Base-by-base conservation (phyloP, 805 yeast species). In the Nakazawaea ishiwadae region DNA sequence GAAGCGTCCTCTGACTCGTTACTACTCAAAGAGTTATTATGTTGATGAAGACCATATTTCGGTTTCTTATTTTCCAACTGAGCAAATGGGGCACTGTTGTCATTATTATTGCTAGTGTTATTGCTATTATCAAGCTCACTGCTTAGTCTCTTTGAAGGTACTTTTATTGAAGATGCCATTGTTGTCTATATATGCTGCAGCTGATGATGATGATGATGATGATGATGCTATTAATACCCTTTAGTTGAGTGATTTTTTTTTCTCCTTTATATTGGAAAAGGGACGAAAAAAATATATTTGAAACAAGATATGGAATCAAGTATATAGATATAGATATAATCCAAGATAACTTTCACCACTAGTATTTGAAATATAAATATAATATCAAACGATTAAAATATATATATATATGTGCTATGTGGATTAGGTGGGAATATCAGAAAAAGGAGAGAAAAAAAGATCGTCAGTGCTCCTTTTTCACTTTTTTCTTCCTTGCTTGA, bases 131-230 rank as follows among this genome's bases (percentile, higher is more conserved):
- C 36, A 7, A 24, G 8, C 30, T 24, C 38, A 4, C n/a, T n/a
- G 17, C 31, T 24, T 32, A 39, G 42, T 15, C 42, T 31, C 33
- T 39, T 39, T 18, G 33, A 32, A 11, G 42, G 42, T 1, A 19
- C 33, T 17, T 34, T 28, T 5, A 40, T 20, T 12, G 32, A 23
- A 4, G 23, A 23, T 28, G 35, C 31, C 32, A 27, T 24, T 24
- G 14, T 34, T 35, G 15, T 14, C 2, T 18, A 10, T 27, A n/a
- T 17, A 35, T 4, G 19, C n/a, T 8, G 5, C 14, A 29, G n/a
- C 9, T 30, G 32, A 30, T 16, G 18, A 30, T 3, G 8, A 10
- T 9, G 32, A 30, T 9, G 11, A 14, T 10, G 17, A 16, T 15
- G 17, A 5, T 29, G n/a, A n/a, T n/a, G n/a, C n/a, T n/a, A n/a